These are phyloP conservation scores for Zygosaccharomyces kombuchaensis DNA, from an alignment of 805 yeast species.

Conservation along the genomic window DNA sequence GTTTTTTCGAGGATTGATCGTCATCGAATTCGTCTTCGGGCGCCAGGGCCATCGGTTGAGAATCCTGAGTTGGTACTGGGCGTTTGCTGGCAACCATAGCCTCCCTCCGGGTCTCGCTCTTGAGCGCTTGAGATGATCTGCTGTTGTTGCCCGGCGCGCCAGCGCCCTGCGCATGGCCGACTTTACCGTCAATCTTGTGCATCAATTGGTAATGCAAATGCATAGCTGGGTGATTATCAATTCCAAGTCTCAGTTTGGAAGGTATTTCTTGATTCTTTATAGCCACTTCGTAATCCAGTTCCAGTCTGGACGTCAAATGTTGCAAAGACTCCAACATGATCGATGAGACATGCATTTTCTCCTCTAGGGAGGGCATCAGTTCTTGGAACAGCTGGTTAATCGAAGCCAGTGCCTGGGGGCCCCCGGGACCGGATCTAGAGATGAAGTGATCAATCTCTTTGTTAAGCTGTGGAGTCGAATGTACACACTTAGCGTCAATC, in stretches of 20 bases:
- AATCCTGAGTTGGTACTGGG: constrained; percentile 11
- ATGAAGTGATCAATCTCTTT: constrained; percentile 29
- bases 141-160: constrained; percentile 9
- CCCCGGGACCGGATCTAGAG: constrained; percentile 2
- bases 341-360: constrained; percentile 95
- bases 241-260: constrained; percentile 68
- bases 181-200: constrained; percentile 30
- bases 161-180: constrained; percentile 11
- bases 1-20: constrained; percentile 17
- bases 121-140: constrained; percentile 64
- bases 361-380: constrained; percentile 87
- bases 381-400: constrained; percentile 50
- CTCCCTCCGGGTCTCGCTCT: constrained; percentile 84
- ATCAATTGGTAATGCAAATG: constrained; percentile 36
- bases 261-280: constrained; percentile 73
- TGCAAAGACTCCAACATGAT: constrained; percentile 76
- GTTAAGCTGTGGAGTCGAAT: constrained; percentile 64
- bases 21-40: constrained; percentile 11
- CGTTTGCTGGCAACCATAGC: constrained; percentile 79
- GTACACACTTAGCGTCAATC: constrained; percentile 89
- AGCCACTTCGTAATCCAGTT: constrained; percentile 75
- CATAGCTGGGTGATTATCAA: constrained; percentile 88
- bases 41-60: constrained; percentile 18
- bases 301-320: constrained; percentile 66
- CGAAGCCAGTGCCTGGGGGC: constrained; percentile 28